Percentiles rank a stretch among this genome's conserved stretches.
These are phyloP conservation scores for Xylaria sp. DNA, from an alignment of 2,329 filamentous ascomycete genomes.

Conservation along the genomic window DNA sequence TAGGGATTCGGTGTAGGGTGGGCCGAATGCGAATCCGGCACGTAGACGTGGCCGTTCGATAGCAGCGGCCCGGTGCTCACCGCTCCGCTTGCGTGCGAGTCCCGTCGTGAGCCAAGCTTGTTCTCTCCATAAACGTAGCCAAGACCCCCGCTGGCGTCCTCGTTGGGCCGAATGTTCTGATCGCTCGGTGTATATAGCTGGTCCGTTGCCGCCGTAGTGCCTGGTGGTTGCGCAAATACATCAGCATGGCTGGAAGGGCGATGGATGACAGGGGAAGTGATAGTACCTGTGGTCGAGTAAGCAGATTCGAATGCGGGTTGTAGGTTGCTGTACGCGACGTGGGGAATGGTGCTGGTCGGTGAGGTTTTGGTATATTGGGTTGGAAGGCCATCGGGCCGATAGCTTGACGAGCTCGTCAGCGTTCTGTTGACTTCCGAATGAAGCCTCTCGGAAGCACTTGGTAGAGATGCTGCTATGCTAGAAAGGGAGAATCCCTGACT, in stretches of 20 bases:
- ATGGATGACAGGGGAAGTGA: slow-evolving; percentile 36
- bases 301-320: slow-evolving; percentile 43
- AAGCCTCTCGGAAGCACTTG: slow-evolving; percentile 48
- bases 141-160: slow-evolving; percentile 40
- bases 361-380: slow-evolving; percentile 41
- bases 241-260: slow-evolving; percentile 40
- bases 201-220: slow-evolving; percentile 33
- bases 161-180: slow-evolving; percentile 40
- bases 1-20: slow-evolving; percentile 42
- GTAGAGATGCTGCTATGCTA: slow-evolving; percentile 55
- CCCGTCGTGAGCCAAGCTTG: slow-evolving; percentile 40
- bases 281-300: slow-evolving; percentile 39
- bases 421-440: slow-evolving; percentile 53
- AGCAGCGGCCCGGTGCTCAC: slow-evolving; percentile 43
- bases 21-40: slow-evolving; percentile 47
- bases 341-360: slow-evolving; percentile 40
- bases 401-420: slow-evolving; percentile 47
- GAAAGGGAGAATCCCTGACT: slow-evolving; percentile 56
- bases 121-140: slow-evolving; percentile 49
- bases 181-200: slow-evolving; percentile 40
- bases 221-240: slow-evolving; percentile 34
- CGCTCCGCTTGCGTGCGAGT: slow-evolving; percentile 44
- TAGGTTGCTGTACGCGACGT: slow-evolving; percentile 48
- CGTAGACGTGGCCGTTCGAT: slow-evolving; percentile 52
- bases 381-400: slow-evolving; percentile 46